Percentiles rank a stretch among this genome's conserved stretches.
Conservation (phyloP, 345 rosid genomes). For the Camelina laxa region DNA sequence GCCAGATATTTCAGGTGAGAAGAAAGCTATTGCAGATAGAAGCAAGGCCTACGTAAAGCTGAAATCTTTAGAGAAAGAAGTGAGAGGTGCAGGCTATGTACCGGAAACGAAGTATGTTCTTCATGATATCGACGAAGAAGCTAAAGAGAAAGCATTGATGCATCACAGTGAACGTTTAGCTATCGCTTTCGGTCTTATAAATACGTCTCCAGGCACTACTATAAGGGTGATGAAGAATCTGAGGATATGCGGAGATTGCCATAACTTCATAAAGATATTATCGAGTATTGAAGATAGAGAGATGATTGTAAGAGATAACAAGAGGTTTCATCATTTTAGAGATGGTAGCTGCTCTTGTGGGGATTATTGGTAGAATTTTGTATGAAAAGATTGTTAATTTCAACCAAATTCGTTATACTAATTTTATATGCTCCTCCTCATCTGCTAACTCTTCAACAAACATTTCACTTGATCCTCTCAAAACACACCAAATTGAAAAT, state of each 20-base stretch:
- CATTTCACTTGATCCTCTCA: background rate
- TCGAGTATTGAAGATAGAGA: slow-evolving; percentile 58
- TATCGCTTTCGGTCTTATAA: slow-evolving; percentile 63
- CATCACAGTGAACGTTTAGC: slow-evolving; percentile 73
- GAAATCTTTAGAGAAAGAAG: slow-evolving; percentile 39
- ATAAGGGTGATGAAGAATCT: slow-evolving; percentile 67
- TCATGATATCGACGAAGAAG: slow-evolving; percentile 68
- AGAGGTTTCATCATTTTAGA: slow-evolving; percentile 69
- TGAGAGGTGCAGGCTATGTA: slow-evolving; percentile 54
- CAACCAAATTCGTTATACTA: background rate
- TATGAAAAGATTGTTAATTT: background rate
- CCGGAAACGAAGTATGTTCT: slow-evolving; percentile 64
- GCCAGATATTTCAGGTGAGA: slow-evolving; percentile 1
- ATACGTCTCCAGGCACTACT: slow-evolving; percentile 47
- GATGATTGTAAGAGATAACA: slow-evolving; percentile 59
- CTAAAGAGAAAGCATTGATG: slow-evolving; percentile 64
- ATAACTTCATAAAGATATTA: slow-evolving; percentile 60
- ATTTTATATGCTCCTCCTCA: background rate
- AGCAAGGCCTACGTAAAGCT: slow-evolving; percentile 37
- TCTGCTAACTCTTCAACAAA: no score
- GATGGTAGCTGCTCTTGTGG: slow-evolving; percentile 64
- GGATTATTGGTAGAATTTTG: slow-evolving; percentile 56
- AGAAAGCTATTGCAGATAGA: slow-evolving; percentile 31
- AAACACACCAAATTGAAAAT: background rate
- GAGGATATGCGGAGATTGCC: slow-evolving; percentile 70